Base-by-base conservation (phyloP, 352 stramenopile genomes). In the Pythium vanterpoolii region DNA sequence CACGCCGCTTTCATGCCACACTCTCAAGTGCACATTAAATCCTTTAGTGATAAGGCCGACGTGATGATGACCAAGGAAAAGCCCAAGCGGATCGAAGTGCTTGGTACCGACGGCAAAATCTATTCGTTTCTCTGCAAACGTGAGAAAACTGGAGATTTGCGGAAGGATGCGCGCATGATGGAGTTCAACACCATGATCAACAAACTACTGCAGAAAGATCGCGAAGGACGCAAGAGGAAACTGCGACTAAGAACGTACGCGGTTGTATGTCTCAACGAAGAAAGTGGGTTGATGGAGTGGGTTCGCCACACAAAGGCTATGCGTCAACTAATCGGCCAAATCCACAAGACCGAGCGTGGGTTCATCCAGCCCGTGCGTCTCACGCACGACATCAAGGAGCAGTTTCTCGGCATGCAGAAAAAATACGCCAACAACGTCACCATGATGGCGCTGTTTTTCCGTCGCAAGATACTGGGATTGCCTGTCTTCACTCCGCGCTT, bases 101-200 rank as follows among this genome's bases (percentile, higher is more conserved):
- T 90, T 16, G 82, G 84, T 7, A 90, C 65, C 16, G 77, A 93
- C 53, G 91, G 91, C 0, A 57, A 83, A 19, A 57, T 71, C 30
- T 96, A 97, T 55, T 77, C 87, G 34, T 98, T 98, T 67, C 61
- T 98, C 42, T 98, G 92, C 71, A 98, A 98, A 59, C 87, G 97
- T 45, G 98, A 99, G 71, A 97, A 96, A 62, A 98, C 97, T 36
- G 98, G 98, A 6, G 98, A 99, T 72, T 79, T 99, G 48, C 86
- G 98, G 38, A 99, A 99, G 79, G 98, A 99, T 78, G 93, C 96
- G 21, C 91, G 97, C 36, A 97, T 99, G 74, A 99, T 99, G 93
- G 98, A 99, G 73, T 97, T 99, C 53, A 99, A 98, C 65, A 98
- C 90, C 54, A 98, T 99, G 64, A 98, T 99, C 46, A 99, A 99